Evolutionary conservation across 352 stramenopile species (phyloP), one percentile per base, ranked within the genome.

Genomic region (Globisporangium solare): DNA sequence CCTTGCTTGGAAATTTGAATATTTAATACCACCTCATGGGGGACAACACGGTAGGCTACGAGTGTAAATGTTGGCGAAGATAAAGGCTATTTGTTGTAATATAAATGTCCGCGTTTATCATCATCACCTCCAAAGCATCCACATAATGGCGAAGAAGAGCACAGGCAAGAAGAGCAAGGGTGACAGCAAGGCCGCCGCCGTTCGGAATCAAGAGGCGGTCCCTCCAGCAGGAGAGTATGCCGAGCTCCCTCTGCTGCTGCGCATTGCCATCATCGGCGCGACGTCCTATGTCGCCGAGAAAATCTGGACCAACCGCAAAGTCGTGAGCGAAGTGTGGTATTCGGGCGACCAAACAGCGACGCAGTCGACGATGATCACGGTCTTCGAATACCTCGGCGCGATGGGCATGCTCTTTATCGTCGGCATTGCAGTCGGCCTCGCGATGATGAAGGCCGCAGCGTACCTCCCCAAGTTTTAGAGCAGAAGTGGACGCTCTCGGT

Each of bases 391-490:
- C 61, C 60, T 90, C 41, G 68, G 79, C 40, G 70, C 79, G 31
- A 93, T 93, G 85, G 85, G 85, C 13, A 50, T 82, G 43, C 77
- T 93, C 48, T 92, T 93, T 55, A 66, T 79, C 27, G 60, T 83
- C 13, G 83, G 85, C 18, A 79, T 89, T 31, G 40, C 77, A n/a
- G 68, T 92, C 20, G 85, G 85, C 46, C 47, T 82, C 21, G 53
- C 60, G 48, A 84, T 79, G 51, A 69, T 61, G 42, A 80, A 78
- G 53, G 47, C 70, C 50, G 49, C 65, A n/a, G 71, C 65, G 50
- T 63, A 54, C 43, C 47, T 63, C 27, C 50, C 51, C 21, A 56
- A 47, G 35, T 49, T 54, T 18, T 58, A 57, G 20, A 18, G 18
- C n/a, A 31, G 4, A 18, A 24, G 31, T 39, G 39, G 12, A 3